A percentile compares a stretch with the other conserved stretches of the same genome.
Conservation (phyloP, 2,329 filamentous ascomycete species). For the Aplosporella prunicola region DNA sequence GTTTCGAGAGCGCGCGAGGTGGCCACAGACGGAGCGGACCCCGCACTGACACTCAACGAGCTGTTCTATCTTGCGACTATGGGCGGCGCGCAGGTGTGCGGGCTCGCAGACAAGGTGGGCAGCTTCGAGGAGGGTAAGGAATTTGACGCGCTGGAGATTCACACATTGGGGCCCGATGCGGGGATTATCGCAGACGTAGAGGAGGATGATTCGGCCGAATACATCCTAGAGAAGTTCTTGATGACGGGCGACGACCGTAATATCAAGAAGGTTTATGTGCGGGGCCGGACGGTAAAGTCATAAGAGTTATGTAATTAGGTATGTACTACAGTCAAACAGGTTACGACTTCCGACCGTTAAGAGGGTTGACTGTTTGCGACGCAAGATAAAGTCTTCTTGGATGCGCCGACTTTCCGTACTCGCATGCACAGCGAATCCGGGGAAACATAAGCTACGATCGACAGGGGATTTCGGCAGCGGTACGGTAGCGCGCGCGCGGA, state of each 20-base stretch:
- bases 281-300: conserved; percentile 8
- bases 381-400: too few relatives aligned
- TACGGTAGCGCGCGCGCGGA: too few relatives aligned
- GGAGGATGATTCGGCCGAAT: conserved; percentile 37
- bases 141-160: conserved; percentile 50
- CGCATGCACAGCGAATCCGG: too few relatives aligned
- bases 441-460: too few relatives aligned
- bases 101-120: conserved; percentile 45
- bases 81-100: conserved; percentile 51
- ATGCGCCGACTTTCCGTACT: too few relatives aligned
- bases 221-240: conserved; percentile 53
- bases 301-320: not conserved
- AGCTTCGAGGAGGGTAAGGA: conserved; percentile 51
- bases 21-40: conserved; percentile 28
- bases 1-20: conserved; percentile 31
- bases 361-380: too few relatives aligned
- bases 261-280: conserved; percentile 41
- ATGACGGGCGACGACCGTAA: conserved; percentile 59
- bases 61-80: conserved; percentile 51
- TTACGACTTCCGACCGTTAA: too few relatives aligned
- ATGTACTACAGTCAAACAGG: too few relatives aligned
- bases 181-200: conserved; percentile 37
- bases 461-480: too few relatives aligned
- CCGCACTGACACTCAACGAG: conserved; percentile 18
- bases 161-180: conserved; percentile 32